Percentiles rank a stretch among this genome's conserved stretches.
Evolutionary conservation across 139 green algal genomes (phyloP).

Genomic region (Astrephomene gubernaculifera): DNA sequence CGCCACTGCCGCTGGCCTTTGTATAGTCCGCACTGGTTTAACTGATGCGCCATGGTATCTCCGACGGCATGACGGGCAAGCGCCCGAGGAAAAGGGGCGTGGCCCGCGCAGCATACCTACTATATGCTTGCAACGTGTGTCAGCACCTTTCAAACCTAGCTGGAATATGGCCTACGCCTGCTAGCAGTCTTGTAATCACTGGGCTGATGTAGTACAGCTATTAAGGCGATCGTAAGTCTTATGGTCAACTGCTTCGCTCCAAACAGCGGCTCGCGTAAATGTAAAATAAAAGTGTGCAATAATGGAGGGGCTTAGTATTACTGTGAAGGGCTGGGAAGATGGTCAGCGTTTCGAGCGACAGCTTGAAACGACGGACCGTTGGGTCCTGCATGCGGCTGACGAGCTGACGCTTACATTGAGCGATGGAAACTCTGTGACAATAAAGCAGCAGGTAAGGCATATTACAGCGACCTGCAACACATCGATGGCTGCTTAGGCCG

Average conservation of each 20-base stretch:
- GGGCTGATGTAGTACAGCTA: too few species aligned
- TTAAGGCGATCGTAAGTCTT: too few species aligned
- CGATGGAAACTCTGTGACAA: neutral
- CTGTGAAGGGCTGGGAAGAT: conserved; percentile 11
- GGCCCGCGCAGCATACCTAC: conserved; percentile 4
- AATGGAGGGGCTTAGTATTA: conserved; percentile 17
- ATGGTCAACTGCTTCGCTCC: too few species aligned
- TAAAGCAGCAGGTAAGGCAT: conserved; percentile 6
- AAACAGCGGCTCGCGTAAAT: too few species aligned
- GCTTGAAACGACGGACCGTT: conserved; percentile 50
- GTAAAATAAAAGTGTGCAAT: too few species aligned
- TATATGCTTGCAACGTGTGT: too few species aligned
- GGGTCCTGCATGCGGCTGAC: conserved; percentile 44
- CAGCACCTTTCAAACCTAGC: too few species aligned
- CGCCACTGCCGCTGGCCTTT: neutral
- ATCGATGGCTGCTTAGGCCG: too few species aligned
- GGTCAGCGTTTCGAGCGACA: conserved; percentile 20
- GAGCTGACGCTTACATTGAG: conserved; percentile 18
- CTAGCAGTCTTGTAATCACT: too few species aligned
- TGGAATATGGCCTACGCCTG: too few species aligned
- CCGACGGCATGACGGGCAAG: neutral
- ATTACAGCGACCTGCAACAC: too few species aligned
- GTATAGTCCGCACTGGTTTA: neutral
- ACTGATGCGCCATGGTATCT: neutral
- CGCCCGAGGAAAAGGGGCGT: conserved; percentile 9